Evolutionary conservation across 331 rosid genomes (phyloP).

Genomic region (Prunus yedoensis): DNA sequence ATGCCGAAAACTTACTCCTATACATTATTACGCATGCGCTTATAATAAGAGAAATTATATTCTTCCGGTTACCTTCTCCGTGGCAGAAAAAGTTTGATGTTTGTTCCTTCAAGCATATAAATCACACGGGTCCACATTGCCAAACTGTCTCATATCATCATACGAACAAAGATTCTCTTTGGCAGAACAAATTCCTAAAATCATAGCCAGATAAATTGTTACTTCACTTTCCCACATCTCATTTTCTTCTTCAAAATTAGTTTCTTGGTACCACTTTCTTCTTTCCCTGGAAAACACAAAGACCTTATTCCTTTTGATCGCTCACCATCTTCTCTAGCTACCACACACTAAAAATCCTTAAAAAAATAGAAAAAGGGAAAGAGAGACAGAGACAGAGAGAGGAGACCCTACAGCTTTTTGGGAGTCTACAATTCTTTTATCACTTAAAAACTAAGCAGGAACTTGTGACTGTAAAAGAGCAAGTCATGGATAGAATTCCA

Average conservation of each 20-base stretch:
- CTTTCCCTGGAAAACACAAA: slow-evolving; percentile 9
- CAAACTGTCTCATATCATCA: not conserved
- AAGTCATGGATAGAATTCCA: slow-evolving; percentile 47
- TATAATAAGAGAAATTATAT: not conserved
- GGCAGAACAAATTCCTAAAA: not conserved
- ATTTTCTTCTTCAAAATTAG: not conserved
- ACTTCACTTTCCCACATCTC: not conserved
- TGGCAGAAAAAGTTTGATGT: not conserved
- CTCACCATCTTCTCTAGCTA: slow-evolving; percentile 35
- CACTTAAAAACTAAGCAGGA: not conserved
- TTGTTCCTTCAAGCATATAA: not conserved
- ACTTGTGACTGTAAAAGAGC: not conserved
- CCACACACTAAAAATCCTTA: slow-evolving; percentile 47
- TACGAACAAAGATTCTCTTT: not conserved
- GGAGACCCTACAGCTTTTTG: not conserved
- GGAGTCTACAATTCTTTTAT: not conserved
- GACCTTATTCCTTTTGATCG: slow-evolving; percentile 6
- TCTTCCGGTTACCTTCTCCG: not conserved
- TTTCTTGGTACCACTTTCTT: not conserved
- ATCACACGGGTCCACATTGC: not conserved
- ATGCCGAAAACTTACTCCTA: too few species aligned
- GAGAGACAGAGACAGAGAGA: slow-evolving; percentile 4
- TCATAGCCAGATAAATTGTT: not conserved
- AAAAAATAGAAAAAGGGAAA: not conserved
- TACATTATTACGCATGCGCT: too few species aligned